A percentile compares a stretch with the other conserved stretches of the same genome.
Evolutionary conservation across 176 grass and related monocot genomes (phyloP).

Genomic region (Olyra latifolia): DNA sequence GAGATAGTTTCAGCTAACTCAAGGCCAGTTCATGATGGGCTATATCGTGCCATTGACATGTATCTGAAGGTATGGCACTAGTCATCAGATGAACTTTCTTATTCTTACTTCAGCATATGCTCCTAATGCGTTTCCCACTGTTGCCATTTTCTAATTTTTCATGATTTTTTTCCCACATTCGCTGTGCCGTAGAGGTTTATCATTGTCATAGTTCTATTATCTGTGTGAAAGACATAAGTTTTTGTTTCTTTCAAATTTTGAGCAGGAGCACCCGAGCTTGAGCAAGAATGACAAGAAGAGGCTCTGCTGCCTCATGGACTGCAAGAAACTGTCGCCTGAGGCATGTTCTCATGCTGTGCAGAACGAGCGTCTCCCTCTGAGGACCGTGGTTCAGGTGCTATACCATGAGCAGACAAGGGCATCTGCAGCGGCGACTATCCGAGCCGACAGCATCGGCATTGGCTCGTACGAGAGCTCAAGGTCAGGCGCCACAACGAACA

Average conservation of each 20-base stretch:
- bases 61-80: constrained; percentile 84
- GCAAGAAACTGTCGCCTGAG: constrained; percentile 79
- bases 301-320: constrained; percentile 77
- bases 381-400: constrained; percentile 83
- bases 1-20: constrained; percentile 69
- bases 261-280: constrained; percentile 83
- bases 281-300: constrained; percentile 90
- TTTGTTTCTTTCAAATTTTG: not conserved
- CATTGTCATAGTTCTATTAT: not conserved
- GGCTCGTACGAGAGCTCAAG: constrained; percentile 92
- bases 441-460: constrained; percentile 57
- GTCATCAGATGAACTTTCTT: not conserved
- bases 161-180: not conserved
- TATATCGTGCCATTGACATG: constrained; percentile 90
- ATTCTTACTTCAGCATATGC: not conserved
- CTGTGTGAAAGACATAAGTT: not conserved
- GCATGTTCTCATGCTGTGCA: constrained; percentile 78
- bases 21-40: constrained; percentile 77
- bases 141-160: not conserved
- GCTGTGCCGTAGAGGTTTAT: not conserved
- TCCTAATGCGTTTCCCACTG: constrained; percentile 17
- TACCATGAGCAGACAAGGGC: constrained; percentile 84
- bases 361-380: constrained; percentile 90
- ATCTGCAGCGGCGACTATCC: constrained; percentile 53
- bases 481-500: constrained; percentile 83